Base-by-base conservation (phyloP, 192 early-diverging fungal genomes). In the Umbelopsis isabellina region DNA sequence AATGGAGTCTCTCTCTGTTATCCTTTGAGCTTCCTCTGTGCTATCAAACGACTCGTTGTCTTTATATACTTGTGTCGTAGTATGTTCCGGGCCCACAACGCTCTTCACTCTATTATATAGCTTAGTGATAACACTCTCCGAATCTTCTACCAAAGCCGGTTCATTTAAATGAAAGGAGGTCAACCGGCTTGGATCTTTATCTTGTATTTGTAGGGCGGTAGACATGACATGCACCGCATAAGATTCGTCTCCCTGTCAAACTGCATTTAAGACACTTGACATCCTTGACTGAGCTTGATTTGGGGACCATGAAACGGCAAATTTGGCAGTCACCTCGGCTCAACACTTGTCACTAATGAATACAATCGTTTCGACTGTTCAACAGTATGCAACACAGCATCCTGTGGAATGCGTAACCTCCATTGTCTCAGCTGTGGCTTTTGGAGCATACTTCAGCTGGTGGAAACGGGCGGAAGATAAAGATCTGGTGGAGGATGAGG, bases 181-280 rank as follows among this genome's bases (percentile, higher is more conserved):
- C n/a, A 61, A 12, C 55, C 33, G 21, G 55, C 16, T 33, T 5
- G 55, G 55, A 61, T 61, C 55, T 7, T 13, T 25, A 2, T 61
- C 55, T 61, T 61, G 55, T 12, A 35, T 33, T 16, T 10, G 55
- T 5, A 35, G 18, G 27, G 16, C 16, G 13, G 55, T 35, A 18
- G 55, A 61, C 55, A 61, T 61, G 55, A 61, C 55, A 61, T 35
- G 55, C 55, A 30, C 18, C 18, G 55, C 55, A 58, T 58, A 33
- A 58, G 53, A 25, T 61, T 61, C 4, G 55, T 30, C 25, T 61
- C 27, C 33, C 55, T 35, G 55, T 61, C 55, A 61, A 61, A 61
- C 37, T 41, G 37, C 6, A 41, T 1, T 5, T 5, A 41, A 41
- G 27, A 41, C 37, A 41, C 37, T 41, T 41, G 37, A 41, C 37